Percentiles rank a stretch among this genome's conserved stretches.
Conservation (phyloP, 768 basidiomycete species). For the Royoungia palumana region DNA sequence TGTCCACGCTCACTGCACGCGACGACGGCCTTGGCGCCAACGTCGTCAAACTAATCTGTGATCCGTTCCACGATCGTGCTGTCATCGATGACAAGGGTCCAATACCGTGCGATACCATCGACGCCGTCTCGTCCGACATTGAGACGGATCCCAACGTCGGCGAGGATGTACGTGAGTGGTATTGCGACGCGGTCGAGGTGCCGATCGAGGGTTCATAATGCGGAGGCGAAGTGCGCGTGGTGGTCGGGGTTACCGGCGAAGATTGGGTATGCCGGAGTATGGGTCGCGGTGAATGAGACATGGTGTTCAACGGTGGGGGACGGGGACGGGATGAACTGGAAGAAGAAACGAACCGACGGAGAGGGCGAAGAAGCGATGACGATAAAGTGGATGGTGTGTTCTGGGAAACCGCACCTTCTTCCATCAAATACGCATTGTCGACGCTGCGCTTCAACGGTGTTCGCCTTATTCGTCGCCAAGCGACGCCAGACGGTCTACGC, state of each 20-base stretch:
- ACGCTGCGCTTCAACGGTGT: constrained; percentile 32
- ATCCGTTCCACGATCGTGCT: constrained; percentile 64
- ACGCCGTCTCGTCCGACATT: constrained; percentile 14
- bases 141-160: constrained; percentile 19
- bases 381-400: constrained; percentile 16
- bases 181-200: constrained; percentile 33
- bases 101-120: constrained; percentile 27
- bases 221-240: constrained; percentile 4
- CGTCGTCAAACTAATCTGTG: constrained; percentile 59
- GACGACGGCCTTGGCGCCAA: constrained; percentile 45
- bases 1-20: constrained; percentile 31
- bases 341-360: constrained; percentile 26
- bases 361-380: constrained; percentile 25
- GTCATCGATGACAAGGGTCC: constrained; percentile 41
- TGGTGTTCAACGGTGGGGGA: constrained; percentile 17
- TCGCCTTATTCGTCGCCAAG: constrained; percentile 45
- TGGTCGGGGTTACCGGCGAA: constrained; percentile 15
- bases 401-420: constrained; percentile 37
- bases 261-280: constrained; percentile 21
- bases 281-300: constrained; percentile 9
- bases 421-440: constrained; percentile 39
- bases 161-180: constrained; percentile 32
- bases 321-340: constrained; percentile 22
- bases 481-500: constrained; percentile 50
- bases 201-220: constrained; percentile 24